Conservation (phyloP, 73 alveolate genomes). For the Paramecium primaurelia region DNA sequence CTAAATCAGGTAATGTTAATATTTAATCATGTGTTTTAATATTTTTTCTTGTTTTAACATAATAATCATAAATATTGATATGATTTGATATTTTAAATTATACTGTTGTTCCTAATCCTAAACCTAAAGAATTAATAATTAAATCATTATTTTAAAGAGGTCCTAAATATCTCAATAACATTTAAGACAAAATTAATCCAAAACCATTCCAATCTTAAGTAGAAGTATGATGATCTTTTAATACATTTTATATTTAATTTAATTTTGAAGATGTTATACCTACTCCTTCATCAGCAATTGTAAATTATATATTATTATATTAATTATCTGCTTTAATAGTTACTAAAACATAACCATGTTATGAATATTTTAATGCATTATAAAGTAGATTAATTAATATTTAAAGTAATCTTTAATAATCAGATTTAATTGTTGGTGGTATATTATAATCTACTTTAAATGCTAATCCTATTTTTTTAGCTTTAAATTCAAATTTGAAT, state of each 20-base stretch:
- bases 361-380: conserved; percentile 29
- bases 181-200: conserved; percentile 11
- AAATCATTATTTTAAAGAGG: neutral
- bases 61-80: neutral
- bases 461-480: conserved; percentile 40
- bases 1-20: neutral
- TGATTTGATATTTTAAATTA: neutral
- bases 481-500: neutral
- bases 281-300: conserved; percentile 7
- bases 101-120: neutral
- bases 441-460: neutral
- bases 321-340: neutral
- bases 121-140: neutral
- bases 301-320: neutral
- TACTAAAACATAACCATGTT: neutral
- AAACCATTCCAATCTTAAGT: conserved; percentile 35
- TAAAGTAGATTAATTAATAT: conserved; percentile 27
- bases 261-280: neutral
- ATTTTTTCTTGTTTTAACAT: neutral
- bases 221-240: neutral
- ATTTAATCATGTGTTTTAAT: neutral
- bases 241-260: neutral
- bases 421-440: neutral
- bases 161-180: conserved; percentile 12
- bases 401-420: conserved; percentile 14